Evolutionary conservation across 2,329 filamentous ascomycete species (phyloP).

Genomic region (Lojkania enalia): DNA sequence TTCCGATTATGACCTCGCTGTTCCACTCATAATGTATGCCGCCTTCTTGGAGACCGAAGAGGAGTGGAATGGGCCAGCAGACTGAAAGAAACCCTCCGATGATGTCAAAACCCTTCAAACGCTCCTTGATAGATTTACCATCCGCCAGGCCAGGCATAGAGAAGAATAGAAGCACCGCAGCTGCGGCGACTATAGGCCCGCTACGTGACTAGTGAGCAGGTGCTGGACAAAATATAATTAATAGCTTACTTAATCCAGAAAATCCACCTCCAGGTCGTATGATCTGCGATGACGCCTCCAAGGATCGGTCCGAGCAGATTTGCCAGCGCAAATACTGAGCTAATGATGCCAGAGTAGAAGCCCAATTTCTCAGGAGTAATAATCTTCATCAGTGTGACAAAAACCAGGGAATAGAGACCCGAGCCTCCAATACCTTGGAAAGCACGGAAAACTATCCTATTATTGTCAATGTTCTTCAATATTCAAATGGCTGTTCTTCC

Average conservation of each 20-base stretch:
- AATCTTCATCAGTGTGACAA: conserved; percentile 36
- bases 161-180: conserved; percentile 28
- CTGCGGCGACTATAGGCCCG: conserved; percentile 29
- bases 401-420: conserved; percentile 52
- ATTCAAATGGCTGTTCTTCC: neutral
- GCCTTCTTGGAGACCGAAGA: conserved; percentile 39
- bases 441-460: conserved; percentile 43
- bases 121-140: conserved; percentile 31
- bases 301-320: conserved; percentile 51
- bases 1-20: conserved; percentile 35
- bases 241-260: conserved; percentile 53
- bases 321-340: conserved; percentile 46
- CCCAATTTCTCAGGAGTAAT: conserved; percentile 33
- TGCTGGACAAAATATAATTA: neutral
- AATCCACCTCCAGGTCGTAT: conserved; percentile 52
- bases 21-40: conserved; percentile 29
- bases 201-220: conserved; percentile 6
- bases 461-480: conserved; percentile 9
- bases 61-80: conserved; percentile 35
- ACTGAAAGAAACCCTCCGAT: conserved; percentile 35
- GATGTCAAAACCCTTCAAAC: conserved; percentile 31
- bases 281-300: conserved; percentile 49
- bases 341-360: conserved; percentile 41
- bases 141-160: conserved; percentile 31
- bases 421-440: conserved; percentile 54